Conservation (phyloP, 192 early-diverging fungal species). For the Dispira parvispora region DNA sequence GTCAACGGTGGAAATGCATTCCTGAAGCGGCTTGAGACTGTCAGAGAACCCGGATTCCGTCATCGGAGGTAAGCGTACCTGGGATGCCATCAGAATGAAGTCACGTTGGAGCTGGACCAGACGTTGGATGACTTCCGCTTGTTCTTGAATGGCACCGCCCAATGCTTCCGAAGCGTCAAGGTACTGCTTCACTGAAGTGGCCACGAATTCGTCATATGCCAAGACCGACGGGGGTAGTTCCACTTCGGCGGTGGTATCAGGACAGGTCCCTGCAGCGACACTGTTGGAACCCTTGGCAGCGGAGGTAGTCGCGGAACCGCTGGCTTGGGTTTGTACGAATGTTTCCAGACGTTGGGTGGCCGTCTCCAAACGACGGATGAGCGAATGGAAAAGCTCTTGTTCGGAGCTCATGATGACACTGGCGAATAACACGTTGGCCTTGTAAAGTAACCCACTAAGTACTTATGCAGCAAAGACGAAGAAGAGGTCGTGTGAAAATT, state of each 20-base stretch:
- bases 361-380: constrained; percentile 82
- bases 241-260: constrained; percentile 18
- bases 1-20: constrained; percentile 41
- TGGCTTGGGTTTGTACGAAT: constrained; percentile 39
- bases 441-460: no score
- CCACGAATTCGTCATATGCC: constrained; percentile 34
- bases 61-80: constrained; percentile 58
- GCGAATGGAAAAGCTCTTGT: constrained; percentile 19
- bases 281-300: constrained; percentile 11
- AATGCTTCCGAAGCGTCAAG: constrained; percentile 27
- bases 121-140: constrained; percentile 21
- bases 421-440: no score
- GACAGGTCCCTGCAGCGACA: no score
- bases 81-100: constrained; percentile 54
- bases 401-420: no score
- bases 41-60: constrained; percentile 28
- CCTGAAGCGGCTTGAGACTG: constrained; percentile 52
- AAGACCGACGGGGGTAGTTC: constrained; percentile 28
- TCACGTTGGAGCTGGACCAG: constrained; percentile 28
- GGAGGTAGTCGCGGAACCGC: constrained; percentile 24
- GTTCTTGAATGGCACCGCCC: constrained; percentile 36
- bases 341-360: constrained; percentile 84
- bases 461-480: no score
- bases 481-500: no score
- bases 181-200: constrained; percentile 26